Evolutionary conservation across 2,329 filamentous ascomycete species (phyloP).

Genomic region (Tolypocladium capitatum): DNA sequence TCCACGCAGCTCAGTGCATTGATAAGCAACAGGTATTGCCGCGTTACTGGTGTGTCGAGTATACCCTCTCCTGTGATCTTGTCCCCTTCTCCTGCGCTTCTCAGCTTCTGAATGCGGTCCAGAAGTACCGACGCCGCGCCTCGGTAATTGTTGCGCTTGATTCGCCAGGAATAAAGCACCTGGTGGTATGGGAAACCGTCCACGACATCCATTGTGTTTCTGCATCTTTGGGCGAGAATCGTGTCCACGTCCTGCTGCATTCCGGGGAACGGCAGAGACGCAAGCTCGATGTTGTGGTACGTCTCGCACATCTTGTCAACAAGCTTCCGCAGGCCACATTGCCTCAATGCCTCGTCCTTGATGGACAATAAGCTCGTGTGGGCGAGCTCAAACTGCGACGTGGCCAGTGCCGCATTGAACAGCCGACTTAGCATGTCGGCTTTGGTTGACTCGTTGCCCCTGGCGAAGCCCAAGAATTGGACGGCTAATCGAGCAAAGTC

Average conservation of each 20-base stretch:
- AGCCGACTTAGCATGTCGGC: constrained; percentile 69
- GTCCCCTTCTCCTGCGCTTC: constrained; percentile 44
- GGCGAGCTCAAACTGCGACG: constrained; percentile 68
- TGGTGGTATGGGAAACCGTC: constrained; percentile 71
- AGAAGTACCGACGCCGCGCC: constrained; percentile 55
- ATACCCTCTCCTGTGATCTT: constrained; percentile 40
- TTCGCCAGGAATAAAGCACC: constrained; percentile 82
- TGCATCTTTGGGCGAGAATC: constrained; percentile 59
- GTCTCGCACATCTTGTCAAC: constrained; percentile 56
- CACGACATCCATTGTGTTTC: constrained; percentile 51
- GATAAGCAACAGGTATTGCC: constrained; percentile 80
- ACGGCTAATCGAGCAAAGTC: constrained; percentile 71
- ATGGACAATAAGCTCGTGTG: constrained; percentile 68
- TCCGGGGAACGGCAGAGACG: constrained; percentile 65
- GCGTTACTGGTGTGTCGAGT: constrained; percentile 51
- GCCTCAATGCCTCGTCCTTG: constrained; percentile 57
- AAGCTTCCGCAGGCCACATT: constrained; percentile 57
- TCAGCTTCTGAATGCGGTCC: constrained; percentile 50
- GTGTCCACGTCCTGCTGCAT: constrained; percentile 69
- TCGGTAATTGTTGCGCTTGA: constrained; percentile 73
- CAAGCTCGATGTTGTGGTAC: constrained; percentile 52
- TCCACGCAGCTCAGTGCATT: constrained; percentile 84
- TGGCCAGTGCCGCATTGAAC: constrained; percentile 70
- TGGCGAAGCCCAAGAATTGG: constrained; percentile 36
- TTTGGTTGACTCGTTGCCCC: constrained; percentile 28